phyloP scores from a whole-genome alignment of 345 rosid genomes.

The Lenwebbia sp. region DNA sequence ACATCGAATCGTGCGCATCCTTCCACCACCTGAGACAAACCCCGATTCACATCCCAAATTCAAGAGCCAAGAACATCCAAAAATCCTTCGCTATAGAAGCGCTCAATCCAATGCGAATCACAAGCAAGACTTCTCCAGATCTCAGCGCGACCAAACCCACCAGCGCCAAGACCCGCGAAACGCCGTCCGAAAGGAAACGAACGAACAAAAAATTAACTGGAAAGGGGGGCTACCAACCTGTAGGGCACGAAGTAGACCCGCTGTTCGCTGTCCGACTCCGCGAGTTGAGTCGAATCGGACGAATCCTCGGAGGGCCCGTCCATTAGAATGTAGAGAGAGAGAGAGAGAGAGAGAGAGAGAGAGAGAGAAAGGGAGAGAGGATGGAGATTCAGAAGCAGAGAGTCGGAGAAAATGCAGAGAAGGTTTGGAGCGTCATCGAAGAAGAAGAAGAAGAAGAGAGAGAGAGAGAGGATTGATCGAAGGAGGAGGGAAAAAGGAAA shows the following conservation, averaged over 20 bases:
- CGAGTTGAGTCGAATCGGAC: conserved; percentile 44
- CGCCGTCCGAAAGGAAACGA: neutral
- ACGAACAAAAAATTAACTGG: neutral
- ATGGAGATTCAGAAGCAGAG: neutral
- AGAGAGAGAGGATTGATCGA: too few species aligned
- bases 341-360: neutral
- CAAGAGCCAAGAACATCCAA: neutral
- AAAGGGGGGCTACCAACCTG: conserved; percentile 29
- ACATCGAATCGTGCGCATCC: conserved; percentile 52
- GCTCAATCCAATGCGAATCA: neutral
- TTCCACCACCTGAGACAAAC: conserved; percentile 81
- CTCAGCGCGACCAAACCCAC: neutral
- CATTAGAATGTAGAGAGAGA: conserved; percentile 16
- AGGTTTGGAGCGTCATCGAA: neutral
- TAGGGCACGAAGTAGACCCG: conserved; percentile 85
- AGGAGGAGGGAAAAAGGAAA: too few species aligned
- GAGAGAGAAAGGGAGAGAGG: neutral
- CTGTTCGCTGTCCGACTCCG: conserved; percentile 64
- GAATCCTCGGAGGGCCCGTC: conserved; percentile 34
- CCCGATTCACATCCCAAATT: neutral
- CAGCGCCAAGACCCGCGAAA: neutral
- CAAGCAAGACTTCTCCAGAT: neutral
- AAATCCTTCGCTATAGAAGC: neutral
- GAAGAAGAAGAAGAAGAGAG: too few species aligned
- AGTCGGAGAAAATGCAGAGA: conserved; percentile 6